Conservation (phyloP, 2,329 filamentous ascomycete species). For the Metarhizium robertsii region DNA sequence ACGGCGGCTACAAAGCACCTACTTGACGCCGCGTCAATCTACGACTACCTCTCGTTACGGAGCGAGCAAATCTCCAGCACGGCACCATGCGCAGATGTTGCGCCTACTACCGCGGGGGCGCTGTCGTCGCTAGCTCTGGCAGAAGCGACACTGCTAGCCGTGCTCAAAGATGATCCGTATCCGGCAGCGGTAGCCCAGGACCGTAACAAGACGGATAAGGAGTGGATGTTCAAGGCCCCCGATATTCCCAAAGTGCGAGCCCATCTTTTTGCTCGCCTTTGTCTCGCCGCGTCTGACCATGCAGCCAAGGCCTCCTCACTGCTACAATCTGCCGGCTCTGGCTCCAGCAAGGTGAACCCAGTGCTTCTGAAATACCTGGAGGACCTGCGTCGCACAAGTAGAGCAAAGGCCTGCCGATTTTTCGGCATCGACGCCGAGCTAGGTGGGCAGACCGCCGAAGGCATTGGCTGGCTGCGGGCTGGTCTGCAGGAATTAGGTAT, state of each 20-base stretch:
- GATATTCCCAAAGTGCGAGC: constrained; percentile 83
- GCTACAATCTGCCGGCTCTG: constrained; percentile 29
- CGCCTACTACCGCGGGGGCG: constrained; percentile 41
- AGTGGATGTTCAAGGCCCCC: constrained; percentile 94
- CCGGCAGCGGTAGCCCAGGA: constrained; percentile 72
- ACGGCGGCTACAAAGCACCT: constrained; percentile 68
- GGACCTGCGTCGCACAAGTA: constrained; percentile 63
- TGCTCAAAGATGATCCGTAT: constrained; percentile 92
- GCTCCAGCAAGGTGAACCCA: constrained; percentile 47
- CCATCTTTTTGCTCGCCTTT: constrained; percentile 78
- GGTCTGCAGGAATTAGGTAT: constrained; percentile 68
- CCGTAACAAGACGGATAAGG: constrained; percentile 72
- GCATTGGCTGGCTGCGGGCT: constrained; percentile 76
- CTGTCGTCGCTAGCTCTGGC: constrained; percentile 64
- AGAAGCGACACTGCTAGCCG: constrained; percentile 81
- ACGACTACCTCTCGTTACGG: constrained; percentile 58
- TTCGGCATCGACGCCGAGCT: constrained; percentile 84
- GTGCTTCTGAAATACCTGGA: constrained; percentile 64
- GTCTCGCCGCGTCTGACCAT: constrained; percentile 80
- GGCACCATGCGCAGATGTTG: constrained; percentile 43
- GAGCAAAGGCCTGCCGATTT: constrained; percentile 82
- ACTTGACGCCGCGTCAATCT: constrained; percentile 69
- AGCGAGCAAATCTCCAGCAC: constrained; percentile 32
- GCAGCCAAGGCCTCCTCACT: constrained; percentile 60
- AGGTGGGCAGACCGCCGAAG: constrained; percentile 70